A percentile compares a stretch with the other conserved stretches of the same genome.
phyloP scores from a whole-genome alignment of 2,329 filamentous ascomycete genomes.

The Aspergillus alliaceus region DNA sequence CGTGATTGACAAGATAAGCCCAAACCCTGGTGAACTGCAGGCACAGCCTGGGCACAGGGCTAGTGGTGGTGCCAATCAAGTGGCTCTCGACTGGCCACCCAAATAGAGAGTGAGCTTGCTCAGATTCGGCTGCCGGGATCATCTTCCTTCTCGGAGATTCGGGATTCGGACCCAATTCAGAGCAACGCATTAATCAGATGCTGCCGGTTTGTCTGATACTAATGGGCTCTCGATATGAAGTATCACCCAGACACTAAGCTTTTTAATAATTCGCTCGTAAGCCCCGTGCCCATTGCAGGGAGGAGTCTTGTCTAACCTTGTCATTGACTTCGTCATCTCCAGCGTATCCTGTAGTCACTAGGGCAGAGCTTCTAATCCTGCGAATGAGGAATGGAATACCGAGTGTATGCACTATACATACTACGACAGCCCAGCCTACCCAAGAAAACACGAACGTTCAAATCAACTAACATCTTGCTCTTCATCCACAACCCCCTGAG shows the following conservation, averaged over 20 bases:
- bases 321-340: not conserved
- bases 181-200: not conserved
- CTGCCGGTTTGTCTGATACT: not conserved
- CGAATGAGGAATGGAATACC: not conserved
- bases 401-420: not conserved
- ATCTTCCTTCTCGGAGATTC: not conserved
- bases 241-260: too few relatives aligned
- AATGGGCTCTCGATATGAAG: too few relatives aligned
- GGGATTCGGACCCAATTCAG: too few relatives aligned
- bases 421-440: too few relatives aligned
- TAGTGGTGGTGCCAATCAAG: not conserved
- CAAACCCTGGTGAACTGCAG: not conserved
- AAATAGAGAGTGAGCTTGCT: not conserved
- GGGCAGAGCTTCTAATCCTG: not conserved
- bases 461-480: slow-evolving; percentile 12
- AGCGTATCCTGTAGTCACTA: not conserved
- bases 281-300: not conserved
- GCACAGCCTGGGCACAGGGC: not conserved
- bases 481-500: slow-evolving; percentile 41
- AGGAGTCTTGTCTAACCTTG: not conserved
- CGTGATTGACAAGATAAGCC: not conserved
- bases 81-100: not conserved
- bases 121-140: not conserved
- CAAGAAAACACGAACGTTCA: too few relatives aligned
- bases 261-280: too few relatives aligned